Evolutionary conservation across 2,329 filamentous ascomycete genomes (phyloP).

Genomic region (Fusarium sp.): DNA sequence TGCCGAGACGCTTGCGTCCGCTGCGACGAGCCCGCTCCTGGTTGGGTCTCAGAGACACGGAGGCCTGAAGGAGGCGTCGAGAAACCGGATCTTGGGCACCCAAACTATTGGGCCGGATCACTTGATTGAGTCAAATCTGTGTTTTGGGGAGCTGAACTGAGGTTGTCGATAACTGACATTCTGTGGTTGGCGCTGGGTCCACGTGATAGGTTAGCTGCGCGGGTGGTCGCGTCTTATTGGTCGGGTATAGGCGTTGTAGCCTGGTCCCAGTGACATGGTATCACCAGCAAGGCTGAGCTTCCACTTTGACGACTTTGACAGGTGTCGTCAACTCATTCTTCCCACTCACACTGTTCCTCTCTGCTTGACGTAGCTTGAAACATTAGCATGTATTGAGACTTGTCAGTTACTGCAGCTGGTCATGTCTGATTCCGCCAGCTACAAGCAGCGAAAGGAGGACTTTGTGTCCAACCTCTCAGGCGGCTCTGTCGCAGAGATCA

Average conservation of each 20-base stretch:
- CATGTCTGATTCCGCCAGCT: constrained; percentile 65
- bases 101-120: not conserved
- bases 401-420: constrained; percentile 16
- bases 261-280: constrained; percentile 20
- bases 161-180: constrained; percentile 17
- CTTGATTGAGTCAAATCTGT: constrained; percentile 3
- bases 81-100: not conserved
- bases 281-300: constrained; percentile 42
- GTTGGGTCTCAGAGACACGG: constrained; percentile 18
- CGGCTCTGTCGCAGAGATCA: constrained; percentile 86
- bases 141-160: not conserved
- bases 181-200: constrained; percentile 14
- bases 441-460: constrained; percentile 93
- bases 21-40: constrained; percentile 19
- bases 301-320: constrained; percentile 34
- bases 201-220: constrained; percentile 32
- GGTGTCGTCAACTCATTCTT: constrained; percentile 34
- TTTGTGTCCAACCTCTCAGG: constrained; percentile 94
- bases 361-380: not conserved
- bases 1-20: constrained; percentile 18
- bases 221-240: constrained; percentile 28
- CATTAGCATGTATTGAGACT: constrained; percentile 27
- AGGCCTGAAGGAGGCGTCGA: constrained; percentile 24
- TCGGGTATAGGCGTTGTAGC: constrained; percentile 4
- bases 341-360: constrained; percentile 5